Evolutionary conservation across 345 rosid genomes (phyloP).

Genomic region (Barbarea vulgaris): DNA sequence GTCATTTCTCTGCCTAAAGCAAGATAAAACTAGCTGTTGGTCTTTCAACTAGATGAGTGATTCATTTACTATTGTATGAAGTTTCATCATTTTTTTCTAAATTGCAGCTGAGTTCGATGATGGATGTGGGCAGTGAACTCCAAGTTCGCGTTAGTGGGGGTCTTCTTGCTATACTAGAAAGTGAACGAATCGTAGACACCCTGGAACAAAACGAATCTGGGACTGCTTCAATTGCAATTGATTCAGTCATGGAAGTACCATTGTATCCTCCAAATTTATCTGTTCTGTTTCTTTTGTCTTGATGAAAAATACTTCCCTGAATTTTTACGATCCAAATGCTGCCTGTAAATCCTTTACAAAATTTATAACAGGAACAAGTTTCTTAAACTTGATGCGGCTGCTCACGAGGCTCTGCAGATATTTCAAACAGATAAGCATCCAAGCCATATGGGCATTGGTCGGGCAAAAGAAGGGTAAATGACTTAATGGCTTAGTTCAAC

Average conservation of each 20-base stretch:
- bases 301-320: conserved; percentile 3
- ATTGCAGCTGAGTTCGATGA: conserved; percentile 89
- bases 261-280: conserved; percentile 60
- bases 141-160: conserved; percentile 96
- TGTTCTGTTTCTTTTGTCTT: conserved; percentile 22
- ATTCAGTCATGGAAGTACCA: conserved; percentile 74
- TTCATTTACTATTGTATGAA: background rate
- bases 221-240: conserved; percentile 72
- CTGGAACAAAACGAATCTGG: conserved; percentile 83
- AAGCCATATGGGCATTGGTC: conserved; percentile 99
- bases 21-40: conserved; percentile 1
- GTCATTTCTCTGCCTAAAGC: background rate
- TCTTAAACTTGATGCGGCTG: conserved; percentile 91
- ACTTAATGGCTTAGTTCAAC: conserved; percentile 33
- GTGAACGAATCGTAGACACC: conserved; percentile 83
- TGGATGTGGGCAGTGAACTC: conserved; percentile 89
- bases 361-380: conserved; percentile 61
- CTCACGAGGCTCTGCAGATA: conserved; percentile 93
- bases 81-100: background rate
- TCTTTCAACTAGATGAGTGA: background rate
- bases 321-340: conserved; percentile 22
- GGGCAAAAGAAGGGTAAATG: conserved; percentile 96
- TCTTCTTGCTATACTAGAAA: conserved; percentile 94
- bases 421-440: conserved; percentile 97
- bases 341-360: conserved; percentile 49